These are phyloP conservation scores for Coniochaeta ligniaria DNA, from an alignment of 2,329 filamentous ascomycete genomes.

Conservation along the genomic window DNA sequence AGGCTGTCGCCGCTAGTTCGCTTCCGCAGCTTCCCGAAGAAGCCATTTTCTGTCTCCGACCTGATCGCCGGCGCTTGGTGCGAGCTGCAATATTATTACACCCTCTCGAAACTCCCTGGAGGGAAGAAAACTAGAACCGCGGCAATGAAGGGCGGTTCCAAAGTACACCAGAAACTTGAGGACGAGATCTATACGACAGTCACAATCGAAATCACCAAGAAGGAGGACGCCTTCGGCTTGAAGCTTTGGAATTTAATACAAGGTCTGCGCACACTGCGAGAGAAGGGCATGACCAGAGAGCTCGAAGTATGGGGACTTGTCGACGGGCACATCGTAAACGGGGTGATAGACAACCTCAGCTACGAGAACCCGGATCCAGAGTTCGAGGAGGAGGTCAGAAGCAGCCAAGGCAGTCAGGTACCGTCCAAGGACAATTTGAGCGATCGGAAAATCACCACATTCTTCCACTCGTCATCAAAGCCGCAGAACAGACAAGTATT, in stretches of 20 bases:
- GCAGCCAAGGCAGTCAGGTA: slow-evolving; percentile 24
- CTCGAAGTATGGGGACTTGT: slow-evolving; percentile 80
- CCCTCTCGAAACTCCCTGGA: slow-evolving; percentile 61
- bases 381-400: slow-evolving; percentile 54
- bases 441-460: slow-evolving; percentile 29
- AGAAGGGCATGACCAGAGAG: slow-evolving; percentile 67
- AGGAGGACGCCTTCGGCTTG: slow-evolving; percentile 77
- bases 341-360: slow-evolving; percentile 81
- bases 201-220: slow-evolving; percentile 61
- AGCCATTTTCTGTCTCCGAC: slow-evolving; percentile 81
- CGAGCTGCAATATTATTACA: slow-evolving; percentile 89
- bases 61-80: slow-evolving; percentile 89
- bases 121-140: slow-evolving; percentile 69
- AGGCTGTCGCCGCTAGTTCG: slow-evolving; percentile 58
- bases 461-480: slow-evolving; percentile 22
- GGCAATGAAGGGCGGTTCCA: slow-evolving; percentile 78
- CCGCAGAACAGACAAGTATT: slow-evolving; percentile 42
- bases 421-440: slow-evolving; percentile 6
- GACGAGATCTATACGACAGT: slow-evolving; percentile 77
- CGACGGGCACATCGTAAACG: slow-evolving; percentile 77
- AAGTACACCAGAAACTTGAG: slow-evolving; percentile 76
- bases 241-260: slow-evolving; percentile 88
- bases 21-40: slow-evolving; percentile 71
- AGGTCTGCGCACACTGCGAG: slow-evolving; percentile 65
- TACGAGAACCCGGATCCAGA: slow-evolving; percentile 67